phyloP scores from a whole-genome alignment of 805 yeast species.

The Kuraishia piskuri region DNA sequence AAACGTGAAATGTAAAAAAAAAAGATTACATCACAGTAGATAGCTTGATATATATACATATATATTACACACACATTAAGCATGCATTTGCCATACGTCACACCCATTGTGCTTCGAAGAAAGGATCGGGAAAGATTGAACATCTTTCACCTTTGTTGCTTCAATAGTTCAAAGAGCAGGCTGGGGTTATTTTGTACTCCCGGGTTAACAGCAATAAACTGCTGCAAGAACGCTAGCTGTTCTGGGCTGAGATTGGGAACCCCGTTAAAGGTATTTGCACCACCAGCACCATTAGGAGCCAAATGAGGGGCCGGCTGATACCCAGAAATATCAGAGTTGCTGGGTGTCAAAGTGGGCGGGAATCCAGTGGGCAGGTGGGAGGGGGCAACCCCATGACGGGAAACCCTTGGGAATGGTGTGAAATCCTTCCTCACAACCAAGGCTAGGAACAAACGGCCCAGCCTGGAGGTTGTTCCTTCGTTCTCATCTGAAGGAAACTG shows the following conservation, averaged over 20 bases:
- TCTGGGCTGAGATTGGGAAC: not conserved
- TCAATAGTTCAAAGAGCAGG: not conserved
- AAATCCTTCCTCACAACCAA: conserved; percentile 19
- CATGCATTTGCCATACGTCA: not conserved
- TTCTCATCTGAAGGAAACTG: not conserved
- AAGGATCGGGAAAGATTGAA: too few species aligned
- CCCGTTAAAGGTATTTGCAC: not conserved
- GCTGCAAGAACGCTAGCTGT: conserved; percentile 10
- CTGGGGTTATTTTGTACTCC: conserved; percentile 17
- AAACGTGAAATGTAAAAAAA: conserved; percentile 1
- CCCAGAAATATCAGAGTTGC: not conserved
- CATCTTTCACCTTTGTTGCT: not conserved
- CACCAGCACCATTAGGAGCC: not conserved
- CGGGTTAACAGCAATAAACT: conserved; percentile 14
- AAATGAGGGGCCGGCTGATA: not conserved
- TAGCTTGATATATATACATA: not conserved
- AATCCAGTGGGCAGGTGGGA: conserved; percentile 5
- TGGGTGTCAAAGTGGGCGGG: not conserved
- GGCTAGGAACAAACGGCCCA: conserved; percentile 15
- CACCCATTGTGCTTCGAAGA: too few species aligned
- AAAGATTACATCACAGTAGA: not conserved
- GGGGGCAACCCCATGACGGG: too few species aligned
- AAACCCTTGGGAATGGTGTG: too few species aligned
- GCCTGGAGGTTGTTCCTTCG: not conserved
- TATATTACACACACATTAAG: not conserved